Conservation (phyloP, 2,329 filamentous ascomycete species). For the Hymenoscyphus occultus region DNA sequence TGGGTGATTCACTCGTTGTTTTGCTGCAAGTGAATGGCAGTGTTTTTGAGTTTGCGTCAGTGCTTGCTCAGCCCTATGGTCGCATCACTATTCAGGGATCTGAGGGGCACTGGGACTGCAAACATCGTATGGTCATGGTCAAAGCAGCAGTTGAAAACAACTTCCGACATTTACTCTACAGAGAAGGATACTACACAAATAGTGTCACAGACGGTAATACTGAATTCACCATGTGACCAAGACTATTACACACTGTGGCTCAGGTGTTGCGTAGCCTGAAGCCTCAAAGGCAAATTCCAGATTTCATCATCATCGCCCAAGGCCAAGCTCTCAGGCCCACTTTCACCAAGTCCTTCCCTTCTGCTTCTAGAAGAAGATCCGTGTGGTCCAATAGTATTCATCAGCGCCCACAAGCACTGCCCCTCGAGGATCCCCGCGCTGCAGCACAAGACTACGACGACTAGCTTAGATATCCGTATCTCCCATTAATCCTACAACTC, state of each 20-base stretch:
- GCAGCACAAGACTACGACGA: background rate
- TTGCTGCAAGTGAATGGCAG: too few relatives aligned
- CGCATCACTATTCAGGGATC: background rate
- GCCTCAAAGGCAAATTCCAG: too few relatives aligned
- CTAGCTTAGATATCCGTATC: background rate
- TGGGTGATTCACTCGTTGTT: background rate
- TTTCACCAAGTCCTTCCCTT: background rate
- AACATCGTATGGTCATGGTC: background rate
- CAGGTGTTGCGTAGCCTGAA: conserved; percentile 9
- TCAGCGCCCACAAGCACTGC: background rate
- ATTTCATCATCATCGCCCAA: background rate
- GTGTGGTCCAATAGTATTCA: conserved; percentile 3
- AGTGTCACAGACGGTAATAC: too few relatives aligned
- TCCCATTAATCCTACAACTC: too few relatives aligned
- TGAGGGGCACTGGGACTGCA: background rate
- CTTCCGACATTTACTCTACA: background rate
- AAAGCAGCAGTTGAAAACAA: background rate
- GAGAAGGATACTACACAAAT: too few relatives aligned
- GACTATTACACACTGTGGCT: conserved; percentile 13
- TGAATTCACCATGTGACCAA: conserved; percentile 5
- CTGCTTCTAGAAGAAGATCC: background rate
- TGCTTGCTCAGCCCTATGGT: conserved; percentile 11
- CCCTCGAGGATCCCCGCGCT: background rate
- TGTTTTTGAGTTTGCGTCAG: background rate
- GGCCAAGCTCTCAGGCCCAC: background rate